Conservation (phyloP, 768 basidiomycete species). For the Leucocoprinus leucothites region DNA sequence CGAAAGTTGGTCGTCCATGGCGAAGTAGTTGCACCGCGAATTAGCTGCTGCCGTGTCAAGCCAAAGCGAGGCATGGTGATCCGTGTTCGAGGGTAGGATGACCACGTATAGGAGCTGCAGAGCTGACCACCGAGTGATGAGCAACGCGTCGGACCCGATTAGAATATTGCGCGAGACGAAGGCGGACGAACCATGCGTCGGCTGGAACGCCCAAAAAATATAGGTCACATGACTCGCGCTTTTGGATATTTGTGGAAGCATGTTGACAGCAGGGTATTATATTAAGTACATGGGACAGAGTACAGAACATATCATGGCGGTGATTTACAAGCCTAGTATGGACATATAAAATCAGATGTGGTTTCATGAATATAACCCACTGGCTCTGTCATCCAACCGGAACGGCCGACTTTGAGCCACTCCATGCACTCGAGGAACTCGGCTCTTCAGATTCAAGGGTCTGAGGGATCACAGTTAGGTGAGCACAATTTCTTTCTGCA, state of each 20-base stretch:
- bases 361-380: not conserved
- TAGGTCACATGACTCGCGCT: conserved; percentile 15
- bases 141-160: conserved; percentile 1
- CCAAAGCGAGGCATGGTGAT: conserved; percentile 27
- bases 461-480: conserved; percentile 31
- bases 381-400: conserved; percentile 23
- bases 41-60: conserved; percentile 33
- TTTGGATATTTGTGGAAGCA: conserved; percentile 1
- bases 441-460: conserved; percentile 83
- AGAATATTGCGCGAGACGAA: not conserved
- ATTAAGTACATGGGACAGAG: not conserved
- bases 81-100: not conserved
- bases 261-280: conserved; percentile 2
- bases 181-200: not conserved
- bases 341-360: conserved; percentile 3
- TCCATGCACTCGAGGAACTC: conserved; percentile 53
- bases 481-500: not conserved
- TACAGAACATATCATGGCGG: not conserved
- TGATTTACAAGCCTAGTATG: conserved; percentile 3
- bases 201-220: conserved; percentile 8
- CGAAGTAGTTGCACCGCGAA: conserved; percentile 44
- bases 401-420: conserved; percentile 30
- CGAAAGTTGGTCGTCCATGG: conserved; percentile 67
- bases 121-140: not conserved
- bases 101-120: not conserved